phyloP scores from a whole-genome alignment of 2,329 filamentous ascomycete genomes.

The Ceratocystis cacaofunesta region DNA sequence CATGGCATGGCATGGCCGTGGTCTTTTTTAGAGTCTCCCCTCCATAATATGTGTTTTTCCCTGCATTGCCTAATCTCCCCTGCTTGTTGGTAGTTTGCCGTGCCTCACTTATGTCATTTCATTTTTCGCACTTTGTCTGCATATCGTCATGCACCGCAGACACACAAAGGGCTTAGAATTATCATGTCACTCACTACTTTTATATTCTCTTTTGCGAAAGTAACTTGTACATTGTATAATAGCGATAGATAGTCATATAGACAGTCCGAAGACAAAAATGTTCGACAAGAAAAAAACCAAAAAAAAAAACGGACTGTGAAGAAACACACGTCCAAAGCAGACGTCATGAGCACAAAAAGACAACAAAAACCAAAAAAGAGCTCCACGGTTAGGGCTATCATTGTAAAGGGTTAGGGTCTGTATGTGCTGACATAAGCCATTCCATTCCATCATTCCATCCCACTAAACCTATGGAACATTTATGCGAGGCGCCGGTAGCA shows the following conservation, averaged over 20 bases:
- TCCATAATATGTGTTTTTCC: background rate
- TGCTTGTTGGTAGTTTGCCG: background rate
- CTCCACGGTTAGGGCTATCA: no score
- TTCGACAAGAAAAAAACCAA: background rate
- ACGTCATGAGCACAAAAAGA: background rate
- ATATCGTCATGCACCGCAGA: background rate
- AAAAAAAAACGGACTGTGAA: background rate
- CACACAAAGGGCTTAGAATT: background rate
- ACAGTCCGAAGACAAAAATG: background rate
- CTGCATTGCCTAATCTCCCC: background rate
- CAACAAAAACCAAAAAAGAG: background rate
- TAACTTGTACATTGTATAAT: background rate
- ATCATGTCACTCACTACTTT: background rate
- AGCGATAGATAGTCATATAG: background rate
- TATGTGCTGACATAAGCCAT: background rate
- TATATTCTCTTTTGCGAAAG: background rate
- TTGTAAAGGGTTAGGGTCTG: background rate
- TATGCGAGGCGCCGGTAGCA: slow-evolving; percentile 7
- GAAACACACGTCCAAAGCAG: background rate
- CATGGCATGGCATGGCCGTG: background rate
- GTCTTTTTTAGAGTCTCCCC: background rate
- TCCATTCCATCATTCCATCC: background rate
- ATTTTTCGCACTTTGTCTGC: background rate
- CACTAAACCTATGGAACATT: background rate
- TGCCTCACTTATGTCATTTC: background rate